Conservation (phyloP, 1,139 yeast genomes). For the Ogataea hybrid region DNA sequence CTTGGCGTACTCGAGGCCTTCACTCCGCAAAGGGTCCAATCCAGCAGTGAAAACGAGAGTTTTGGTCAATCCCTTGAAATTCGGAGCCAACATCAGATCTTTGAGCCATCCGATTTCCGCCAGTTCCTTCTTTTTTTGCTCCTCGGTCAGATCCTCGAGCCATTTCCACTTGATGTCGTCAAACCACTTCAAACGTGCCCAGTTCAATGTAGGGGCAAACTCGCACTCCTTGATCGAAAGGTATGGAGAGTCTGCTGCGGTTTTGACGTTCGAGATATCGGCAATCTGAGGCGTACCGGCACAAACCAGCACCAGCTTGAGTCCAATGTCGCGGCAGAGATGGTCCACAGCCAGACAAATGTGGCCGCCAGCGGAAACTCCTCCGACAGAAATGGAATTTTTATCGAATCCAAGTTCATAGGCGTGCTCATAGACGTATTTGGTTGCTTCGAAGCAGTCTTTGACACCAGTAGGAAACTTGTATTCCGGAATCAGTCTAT, state of each 20-base stretch:
- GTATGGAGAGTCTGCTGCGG: constrained; percentile 30
- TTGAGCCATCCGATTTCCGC: constrained; percentile 29
- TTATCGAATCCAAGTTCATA: constrained; percentile 14
- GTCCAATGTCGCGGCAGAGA: constrained; percentile 25
- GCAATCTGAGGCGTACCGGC: constrained; percentile 36
- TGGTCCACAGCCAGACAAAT: constrained; percentile 28
- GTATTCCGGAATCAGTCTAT: constrained; percentile 34
- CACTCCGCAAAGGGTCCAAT: constrained; percentile 33
- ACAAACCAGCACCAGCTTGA: constrained; percentile 30
- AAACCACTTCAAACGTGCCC: constrained; percentile 34
- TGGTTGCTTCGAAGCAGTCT: constrained; percentile 29
- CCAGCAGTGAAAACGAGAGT: constrained; percentile 33
- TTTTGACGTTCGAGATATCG: constrained; percentile 22
- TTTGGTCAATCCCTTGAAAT: constrained; percentile 28
- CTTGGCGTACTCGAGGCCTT: constrained; percentile 34
- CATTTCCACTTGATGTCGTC: constrained; percentile 24
- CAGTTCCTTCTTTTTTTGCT: constrained; percentile 15
- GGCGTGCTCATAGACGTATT: constrained; percentile 21
- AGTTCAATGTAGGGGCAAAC: constrained; percentile 32
- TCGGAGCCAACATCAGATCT: constrained; percentile 26
- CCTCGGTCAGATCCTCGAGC: constrained; percentile 8
- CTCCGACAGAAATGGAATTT: no score
- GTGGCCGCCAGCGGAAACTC: constrained; percentile 32
- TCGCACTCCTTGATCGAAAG: constrained; percentile 26
- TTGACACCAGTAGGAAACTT: constrained; percentile 28